Conservation (phyloP, 352 stramenopile species). For the Phytophthora boehmeriae region DNA sequence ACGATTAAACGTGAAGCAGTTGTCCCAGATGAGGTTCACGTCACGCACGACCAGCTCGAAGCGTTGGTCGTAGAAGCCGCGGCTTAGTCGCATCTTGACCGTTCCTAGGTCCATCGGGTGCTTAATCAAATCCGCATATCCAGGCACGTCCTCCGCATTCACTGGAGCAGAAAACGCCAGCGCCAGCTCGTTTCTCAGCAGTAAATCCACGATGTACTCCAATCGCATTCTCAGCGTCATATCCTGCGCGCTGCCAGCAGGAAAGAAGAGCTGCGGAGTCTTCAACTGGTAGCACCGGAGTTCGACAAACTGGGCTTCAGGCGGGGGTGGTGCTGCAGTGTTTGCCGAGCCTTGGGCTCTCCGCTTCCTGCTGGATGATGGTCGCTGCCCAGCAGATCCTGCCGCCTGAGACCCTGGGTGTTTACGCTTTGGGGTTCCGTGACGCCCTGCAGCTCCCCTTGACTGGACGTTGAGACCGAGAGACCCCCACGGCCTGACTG, state of each 20-base stretch:
- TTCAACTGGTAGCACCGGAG: conserved; percentile 68
- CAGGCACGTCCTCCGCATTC: conserved; percentile 66
- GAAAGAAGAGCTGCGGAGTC: conserved; percentile 32
- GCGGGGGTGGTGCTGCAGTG: conserved; percentile 7
- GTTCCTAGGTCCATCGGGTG: conserved; percentile 93
- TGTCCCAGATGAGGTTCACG: conserved; percentile 82
- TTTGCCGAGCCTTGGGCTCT: conserved; percentile 27
- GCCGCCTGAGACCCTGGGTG: conserved; percentile 29
- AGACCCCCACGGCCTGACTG: conserved; percentile 1
- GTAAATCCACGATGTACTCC: conserved; percentile 59
- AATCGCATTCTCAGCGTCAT: conserved; percentile 58
- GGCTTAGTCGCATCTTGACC: conserved; percentile 76
- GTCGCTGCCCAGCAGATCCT: conserved; percentile 26
- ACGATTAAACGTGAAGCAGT: conserved; percentile 87
- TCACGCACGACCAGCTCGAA: conserved; percentile 65
- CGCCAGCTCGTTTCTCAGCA: conserved; percentile 74
- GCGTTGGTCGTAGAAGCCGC: conserved; percentile 65
- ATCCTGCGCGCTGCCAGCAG: conserved; percentile 40
- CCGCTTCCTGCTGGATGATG: conserved; percentile 52
- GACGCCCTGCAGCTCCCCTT: conserved; percentile 37
- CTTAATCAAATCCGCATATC: conserved; percentile 74
- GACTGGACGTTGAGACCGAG: conserved; percentile 8
- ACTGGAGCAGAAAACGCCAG: conserved; percentile 74
- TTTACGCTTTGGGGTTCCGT: conserved; percentile 62
- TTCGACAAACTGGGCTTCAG: conserved; percentile 46